Percentiles rank a stretch among this genome's conserved stretches.
Conservation (phyloP, 2,329 filamentous ascomycete species). For the Fonsecaea multimorphosa region DNA sequence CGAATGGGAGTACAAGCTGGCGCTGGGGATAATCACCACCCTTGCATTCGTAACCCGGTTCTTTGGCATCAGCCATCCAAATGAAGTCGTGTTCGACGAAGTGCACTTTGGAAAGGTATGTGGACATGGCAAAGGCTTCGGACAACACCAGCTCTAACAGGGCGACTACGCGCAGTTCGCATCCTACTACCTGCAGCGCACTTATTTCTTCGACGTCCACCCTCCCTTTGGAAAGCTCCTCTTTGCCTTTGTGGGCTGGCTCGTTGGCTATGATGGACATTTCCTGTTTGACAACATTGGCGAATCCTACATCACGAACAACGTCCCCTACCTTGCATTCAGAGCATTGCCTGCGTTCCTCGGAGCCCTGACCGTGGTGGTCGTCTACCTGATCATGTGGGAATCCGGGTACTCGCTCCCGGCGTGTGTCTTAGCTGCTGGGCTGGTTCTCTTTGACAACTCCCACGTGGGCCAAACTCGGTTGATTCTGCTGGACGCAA, state of each 20-base stretch:
- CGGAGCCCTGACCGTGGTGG: slow-evolving; percentile 90
- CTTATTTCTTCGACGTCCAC: slow-evolving; percentile 99
- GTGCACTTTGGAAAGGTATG: slow-evolving; percentile 98
- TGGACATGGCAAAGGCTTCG: background rate
- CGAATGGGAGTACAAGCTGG: slow-evolving; percentile 86
- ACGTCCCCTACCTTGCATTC: slow-evolving; percentile 96
- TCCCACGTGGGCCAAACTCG: slow-evolving; percentile 96
- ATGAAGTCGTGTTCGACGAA: slow-evolving; percentile 98
- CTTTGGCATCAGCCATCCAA: slow-evolving; percentile 92
- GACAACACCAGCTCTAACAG: background rate
- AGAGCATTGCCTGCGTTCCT: slow-evolving; percentile 90
- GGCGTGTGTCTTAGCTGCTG: slow-evolving; percentile 83
- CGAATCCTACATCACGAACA: slow-evolving; percentile 96
- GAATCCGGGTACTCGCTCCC: slow-evolving; percentile 97
- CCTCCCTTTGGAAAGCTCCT: slow-evolving; percentile 97
- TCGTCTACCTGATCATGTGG: slow-evolving; percentile 98
- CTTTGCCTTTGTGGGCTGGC: slow-evolving; percentile 95
- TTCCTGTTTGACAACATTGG: slow-evolving; percentile 99
- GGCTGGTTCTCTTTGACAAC: slow-evolving; percentile 92
- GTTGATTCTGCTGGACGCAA: slow-evolving; percentile 92
- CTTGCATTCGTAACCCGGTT: slow-evolving; percentile 92
- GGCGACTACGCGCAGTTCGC: slow-evolving; percentile 49
- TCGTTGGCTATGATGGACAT: slow-evolving; percentile 94
- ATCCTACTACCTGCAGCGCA: slow-evolving; percentile 86
- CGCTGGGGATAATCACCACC: slow-evolving; percentile 75